phyloP scores from a whole-genome alignment of 106 monocot genomes.

The Alisma plantagoaquatica region DNA sequence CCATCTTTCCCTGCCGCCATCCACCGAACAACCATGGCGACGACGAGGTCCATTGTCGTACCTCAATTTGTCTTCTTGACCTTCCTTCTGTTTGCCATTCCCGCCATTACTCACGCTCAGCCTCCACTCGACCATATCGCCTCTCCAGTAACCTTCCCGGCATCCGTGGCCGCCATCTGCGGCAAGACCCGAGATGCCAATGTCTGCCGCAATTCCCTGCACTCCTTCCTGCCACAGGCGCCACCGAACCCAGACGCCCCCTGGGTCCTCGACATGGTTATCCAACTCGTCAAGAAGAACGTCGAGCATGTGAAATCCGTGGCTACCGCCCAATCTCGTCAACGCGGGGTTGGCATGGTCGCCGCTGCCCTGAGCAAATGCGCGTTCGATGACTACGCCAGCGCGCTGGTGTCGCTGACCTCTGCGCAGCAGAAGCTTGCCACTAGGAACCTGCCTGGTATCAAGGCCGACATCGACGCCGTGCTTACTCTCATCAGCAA shows the following conservation, averaged over 20 bases:
- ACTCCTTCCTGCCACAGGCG: not conserved
- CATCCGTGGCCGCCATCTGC: not conserved
- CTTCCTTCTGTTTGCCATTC: not conserved
- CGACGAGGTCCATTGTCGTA: constrained; percentile 3
- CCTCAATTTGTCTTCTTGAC: constrained; percentile 1
- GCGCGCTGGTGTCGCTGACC: not conserved
- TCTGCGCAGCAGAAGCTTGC: constrained; percentile 1
- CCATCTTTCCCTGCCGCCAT: not conserved
- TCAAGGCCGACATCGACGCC: constrained; percentile 8
- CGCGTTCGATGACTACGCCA: constrained; percentile 1
- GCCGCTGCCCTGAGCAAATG: not conserved
- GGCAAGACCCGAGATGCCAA: constrained; percentile 2
- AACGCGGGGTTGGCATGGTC: not conserved
- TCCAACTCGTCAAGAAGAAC: not conserved
- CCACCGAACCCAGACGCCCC: not conserved
- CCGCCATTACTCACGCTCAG: not conserved
- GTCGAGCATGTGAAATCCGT: not conserved
- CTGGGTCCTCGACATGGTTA: constrained; percentile 4
- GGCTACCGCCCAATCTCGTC: not conserved
- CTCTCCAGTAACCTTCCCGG: not conserved
- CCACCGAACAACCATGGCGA: not conserved
- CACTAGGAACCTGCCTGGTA: not conserved
- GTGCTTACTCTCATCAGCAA: constrained; percentile 1
- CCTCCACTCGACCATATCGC: not conserved
- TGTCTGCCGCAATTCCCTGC: not conserved